Percentiles rank a stretch among this genome's conserved stretches.
These are phyloP conservation scores for Penicillium paxilli DNA, from an alignment of 495 filamentous ascomycete genomes.

Conservation along the genomic window DNA sequence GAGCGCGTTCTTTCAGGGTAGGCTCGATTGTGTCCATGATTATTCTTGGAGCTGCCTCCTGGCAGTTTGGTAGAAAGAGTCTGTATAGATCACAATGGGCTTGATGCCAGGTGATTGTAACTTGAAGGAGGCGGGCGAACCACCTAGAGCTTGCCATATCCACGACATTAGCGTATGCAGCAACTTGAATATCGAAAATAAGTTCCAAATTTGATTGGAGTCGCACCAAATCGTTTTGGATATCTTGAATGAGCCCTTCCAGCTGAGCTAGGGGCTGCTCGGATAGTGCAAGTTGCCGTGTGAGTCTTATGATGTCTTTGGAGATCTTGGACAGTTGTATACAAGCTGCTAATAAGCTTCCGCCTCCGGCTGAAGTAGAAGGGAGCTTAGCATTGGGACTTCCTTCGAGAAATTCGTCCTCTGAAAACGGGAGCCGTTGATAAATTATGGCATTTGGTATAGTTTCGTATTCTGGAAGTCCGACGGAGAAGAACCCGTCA, in stretches of 20 bases:
- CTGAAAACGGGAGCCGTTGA: slow-evolving; percentile 15
- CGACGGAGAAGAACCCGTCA: slow-evolving; percentile 18
- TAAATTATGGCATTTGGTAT: slow-evolving; percentile 19
- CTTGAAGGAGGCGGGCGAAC: slow-evolving; percentile 12
- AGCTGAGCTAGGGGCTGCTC: slow-evolving; percentile 14
- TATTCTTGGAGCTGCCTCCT: slow-evolving; percentile 11
- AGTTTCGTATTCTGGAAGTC: slow-evolving; percentile 19
- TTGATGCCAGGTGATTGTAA: slow-evolving; percentile 18
- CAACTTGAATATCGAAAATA: slow-evolving; percentile 3
- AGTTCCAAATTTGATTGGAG: slow-evolving; percentile 8
- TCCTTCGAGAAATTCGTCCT: slow-evolving; percentile 12
- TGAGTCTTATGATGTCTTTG: slow-evolving; percentile 18
- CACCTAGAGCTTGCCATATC: slow-evolving; percentile 2
- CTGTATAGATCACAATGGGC: slow-evolving; percentile 22
- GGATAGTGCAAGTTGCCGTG: slow-evolving; percentile 12
- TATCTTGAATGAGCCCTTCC: slow-evolving; percentile 10
- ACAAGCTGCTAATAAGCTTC: slow-evolving; percentile 5
- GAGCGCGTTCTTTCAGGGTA: neutral
- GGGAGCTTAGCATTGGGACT: neutral
- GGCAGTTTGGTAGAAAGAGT: slow-evolving; percentile 19
- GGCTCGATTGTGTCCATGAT: slow-evolving; percentile 10
- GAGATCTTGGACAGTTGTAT: slow-evolving; percentile 14
- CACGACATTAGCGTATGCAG: neutral
- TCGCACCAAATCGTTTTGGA: slow-evolving; percentile 14
- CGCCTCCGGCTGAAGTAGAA: neutral